Percentiles rank a stretch among this genome's conserved stretches.
Evolutionary conservation across 2,329 filamentous ascomycete genomes (phyloP).

Genomic region (Helminthosporium solani): DNA sequence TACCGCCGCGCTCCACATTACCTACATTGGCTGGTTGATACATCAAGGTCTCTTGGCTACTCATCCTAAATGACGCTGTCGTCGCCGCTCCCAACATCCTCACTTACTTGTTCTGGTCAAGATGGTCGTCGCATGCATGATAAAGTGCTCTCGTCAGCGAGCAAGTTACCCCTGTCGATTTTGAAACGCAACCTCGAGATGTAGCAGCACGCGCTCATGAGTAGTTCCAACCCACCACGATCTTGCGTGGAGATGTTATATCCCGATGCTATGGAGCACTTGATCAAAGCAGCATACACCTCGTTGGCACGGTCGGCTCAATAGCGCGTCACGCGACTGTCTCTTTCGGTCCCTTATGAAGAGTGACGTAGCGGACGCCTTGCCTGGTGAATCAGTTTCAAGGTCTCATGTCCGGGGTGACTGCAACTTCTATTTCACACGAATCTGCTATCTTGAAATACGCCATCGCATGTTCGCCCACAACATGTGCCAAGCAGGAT

Average conservation of each 20-base stretch:
- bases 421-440: not conserved
- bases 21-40: slow-evolving; percentile 21
- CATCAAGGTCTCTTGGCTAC: slow-evolving; percentile 20
- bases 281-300: not conserved
- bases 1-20: slow-evolving; percentile 14
- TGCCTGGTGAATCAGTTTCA: not conserved
- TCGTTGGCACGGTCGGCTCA: not conserved
- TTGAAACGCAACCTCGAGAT: slow-evolving; percentile 13
- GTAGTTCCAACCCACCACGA: no score
- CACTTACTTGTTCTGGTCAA: slow-evolving; percentile 20
- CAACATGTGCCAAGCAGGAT: not conserved
- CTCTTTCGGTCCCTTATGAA: not conserved
- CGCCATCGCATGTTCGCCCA: not conserved
- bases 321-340: not conserved
- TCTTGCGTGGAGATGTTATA: no score
- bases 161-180: slow-evolving; percentile 4
- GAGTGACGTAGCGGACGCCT: not conserved
- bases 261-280: not conserved
- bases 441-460: not conserved
- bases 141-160: slow-evolving; percentile 24
- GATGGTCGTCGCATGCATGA: slow-evolving; percentile 13
- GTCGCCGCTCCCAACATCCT: slow-evolving; percentile 10
- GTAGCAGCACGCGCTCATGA: slow-evolving; percentile 7
- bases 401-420: not conserved
- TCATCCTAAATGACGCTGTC: slow-evolving; percentile 1